Evolutionary conservation across 2,329 filamentous ascomycete species (phyloP).

Genomic region (Cercospora sp.): DNA sequence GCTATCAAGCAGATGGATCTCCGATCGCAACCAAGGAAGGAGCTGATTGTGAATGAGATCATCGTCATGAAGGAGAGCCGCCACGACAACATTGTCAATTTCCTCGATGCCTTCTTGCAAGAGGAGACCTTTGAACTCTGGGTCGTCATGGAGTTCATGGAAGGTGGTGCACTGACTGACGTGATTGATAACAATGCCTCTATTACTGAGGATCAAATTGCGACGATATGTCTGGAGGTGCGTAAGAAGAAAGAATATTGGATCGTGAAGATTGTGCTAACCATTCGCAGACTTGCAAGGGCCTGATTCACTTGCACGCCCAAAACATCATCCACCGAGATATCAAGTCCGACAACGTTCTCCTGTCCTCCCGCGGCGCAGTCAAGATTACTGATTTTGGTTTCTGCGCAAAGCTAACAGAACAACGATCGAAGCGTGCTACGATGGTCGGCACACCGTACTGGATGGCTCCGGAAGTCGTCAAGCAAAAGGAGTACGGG

Average conservation of each 20-base stretch:
- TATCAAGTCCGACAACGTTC: constrained; percentile 98
- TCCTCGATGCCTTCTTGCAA: constrained; percentile 92
- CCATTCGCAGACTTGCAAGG: constrained; percentile 77
- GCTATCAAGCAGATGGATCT: constrained; percentile 99
- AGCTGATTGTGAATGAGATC: constrained; percentile 98
- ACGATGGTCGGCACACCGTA: constrained; percentile 99
- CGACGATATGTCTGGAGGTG: constrained; percentile 95
- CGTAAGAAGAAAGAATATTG: constrained; percentile 36
- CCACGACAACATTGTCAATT: constrained; percentile 98
- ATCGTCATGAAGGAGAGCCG: constrained; percentile 99
- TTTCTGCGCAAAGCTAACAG: constrained; percentile 97
- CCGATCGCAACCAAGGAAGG: constrained; percentile 93
- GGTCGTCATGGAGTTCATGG: constrained; percentile 99
- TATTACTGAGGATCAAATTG: constrained; percentile 95
- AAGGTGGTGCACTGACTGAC: constrained; percentile 94
- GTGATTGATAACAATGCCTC: constrained; percentile 96
- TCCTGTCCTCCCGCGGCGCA: constrained; percentile 89
- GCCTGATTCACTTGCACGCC: constrained; percentile 87
- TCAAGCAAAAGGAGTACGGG: constrained; percentile 98
- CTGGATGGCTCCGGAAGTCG: constrained; percentile 99
- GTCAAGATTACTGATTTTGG: constrained; percentile 98
- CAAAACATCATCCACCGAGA: constrained; percentile 98
- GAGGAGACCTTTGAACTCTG: constrained; percentile 95
- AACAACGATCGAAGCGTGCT: constrained; percentile 93
- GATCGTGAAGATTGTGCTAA: constrained; percentile 31